phyloP scores from a whole-genome alignment of 352 stramenopile genomes.

The Phytopythium cucurbitacearum region DNA sequence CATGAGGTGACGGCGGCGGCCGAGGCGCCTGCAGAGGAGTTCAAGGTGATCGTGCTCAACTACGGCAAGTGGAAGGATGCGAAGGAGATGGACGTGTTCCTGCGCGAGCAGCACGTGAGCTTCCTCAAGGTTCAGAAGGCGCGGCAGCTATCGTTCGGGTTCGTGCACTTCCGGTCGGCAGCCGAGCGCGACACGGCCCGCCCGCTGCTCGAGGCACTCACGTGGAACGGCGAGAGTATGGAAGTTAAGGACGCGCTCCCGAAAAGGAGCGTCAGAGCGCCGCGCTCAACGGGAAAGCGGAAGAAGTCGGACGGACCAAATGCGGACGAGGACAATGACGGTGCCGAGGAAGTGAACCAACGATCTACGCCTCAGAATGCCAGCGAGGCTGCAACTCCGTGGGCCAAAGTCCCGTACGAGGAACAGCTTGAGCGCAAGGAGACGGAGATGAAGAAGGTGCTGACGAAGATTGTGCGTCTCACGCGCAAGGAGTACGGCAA shows the following conservation, averaged over 20 bases:
- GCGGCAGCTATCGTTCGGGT: slow-evolving; percentile 74
- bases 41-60: slow-evolving; percentile 86
- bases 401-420: slow-evolving; percentile 69
- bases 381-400: slow-evolving; percentile 78
- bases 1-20: neutral
- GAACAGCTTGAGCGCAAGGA: slow-evolving; percentile 86
- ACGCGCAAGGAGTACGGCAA: slow-evolving; percentile 83
- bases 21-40: slow-evolving; percentile 39
- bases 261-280: slow-evolving; percentile 45
- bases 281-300: slow-evolving; percentile 10
- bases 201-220: slow-evolving; percentile 39
- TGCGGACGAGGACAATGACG: slow-evolving; percentile 9
- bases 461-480: slow-evolving; percentile 82
- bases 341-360: slow-evolving; percentile 11
- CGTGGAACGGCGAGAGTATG: slow-evolving; percentile 65
- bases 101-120: slow-evolving; percentile 36
- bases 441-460: slow-evolving; percentile 87
- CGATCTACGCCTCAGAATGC: slow-evolving; percentile 30
- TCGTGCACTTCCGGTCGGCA: slow-evolving; percentile 60
- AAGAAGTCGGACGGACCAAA: slow-evolving; percentile 7
- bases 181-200: slow-evolving; percentile 56
- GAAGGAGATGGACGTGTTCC: slow-evolving; percentile 51
- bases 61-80: slow-evolving; percentile 86
- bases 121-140: slow-evolving; percentile 81
- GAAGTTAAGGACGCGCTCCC: slow-evolving; percentile 77